Evolutionary conservation across 352 stramenopile genomes (phyloP).

Genomic region (Pythium guiyangense): DNA sequence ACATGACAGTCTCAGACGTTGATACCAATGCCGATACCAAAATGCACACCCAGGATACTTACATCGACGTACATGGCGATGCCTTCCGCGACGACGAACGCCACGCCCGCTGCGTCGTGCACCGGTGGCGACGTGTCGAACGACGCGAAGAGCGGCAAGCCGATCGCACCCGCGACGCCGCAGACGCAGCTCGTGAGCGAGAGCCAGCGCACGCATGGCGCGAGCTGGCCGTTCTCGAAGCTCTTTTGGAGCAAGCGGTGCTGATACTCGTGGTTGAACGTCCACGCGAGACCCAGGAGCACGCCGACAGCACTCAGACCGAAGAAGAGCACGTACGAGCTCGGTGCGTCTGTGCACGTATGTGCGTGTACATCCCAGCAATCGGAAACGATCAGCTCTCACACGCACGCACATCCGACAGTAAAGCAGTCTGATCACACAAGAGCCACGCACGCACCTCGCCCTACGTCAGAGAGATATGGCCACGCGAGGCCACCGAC

Average conservation of each 20-base stretch:
- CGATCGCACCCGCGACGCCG: conserved; percentile 32
- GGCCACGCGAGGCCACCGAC: conserved; percentile 47
- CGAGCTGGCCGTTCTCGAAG: conserved; percentile 30
- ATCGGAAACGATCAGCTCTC: neutral
- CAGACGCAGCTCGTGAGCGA: conserved; percentile 34
- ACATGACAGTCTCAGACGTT: no score
- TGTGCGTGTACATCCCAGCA: no score
- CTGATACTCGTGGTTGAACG: conserved; percentile 60
- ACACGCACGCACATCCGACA: neutral
- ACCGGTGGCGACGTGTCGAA: conserved; percentile 27
- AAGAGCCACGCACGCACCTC: conserved; percentile 20
- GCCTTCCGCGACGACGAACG: conserved; percentile 42
- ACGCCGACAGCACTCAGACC: conserved; percentile 40
- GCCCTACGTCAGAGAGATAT: conserved; percentile 52
- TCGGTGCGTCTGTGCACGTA: conserved; percentile 26
- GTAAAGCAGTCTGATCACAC: no score
- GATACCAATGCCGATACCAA: no score
- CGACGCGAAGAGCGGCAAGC: conserved; percentile 38
- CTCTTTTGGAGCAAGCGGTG: conserved; percentile 32
- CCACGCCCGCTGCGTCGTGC: conserved; percentile 38
- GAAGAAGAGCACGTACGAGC: conserved; percentile 48
- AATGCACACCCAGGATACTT: conserved; percentile 6
- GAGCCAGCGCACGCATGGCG: conserved; percentile 18
- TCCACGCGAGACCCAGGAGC: conserved; percentile 43
- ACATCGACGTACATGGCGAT: conserved; percentile 59